These are phyloP conservation scores for Metarhizium brunneum DNA, from an alignment of 2,329 filamentous ascomycete species.

Conservation along the genomic window DNA sequence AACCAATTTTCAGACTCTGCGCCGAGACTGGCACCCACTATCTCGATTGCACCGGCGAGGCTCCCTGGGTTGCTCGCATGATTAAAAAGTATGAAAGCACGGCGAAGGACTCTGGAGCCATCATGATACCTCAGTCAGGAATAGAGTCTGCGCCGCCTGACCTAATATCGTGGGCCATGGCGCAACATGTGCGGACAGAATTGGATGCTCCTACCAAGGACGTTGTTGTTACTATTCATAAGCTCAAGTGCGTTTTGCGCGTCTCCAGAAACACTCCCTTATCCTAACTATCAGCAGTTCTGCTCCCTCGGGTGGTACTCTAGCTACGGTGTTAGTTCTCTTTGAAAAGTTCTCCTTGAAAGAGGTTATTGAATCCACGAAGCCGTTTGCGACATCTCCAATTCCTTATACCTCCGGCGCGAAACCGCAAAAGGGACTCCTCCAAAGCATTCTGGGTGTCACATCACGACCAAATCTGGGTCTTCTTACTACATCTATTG, in stretches of 20 bases:
- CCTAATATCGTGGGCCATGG: constrained; percentile 45
- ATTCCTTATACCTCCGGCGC: constrained; percentile 32
- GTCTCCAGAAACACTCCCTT: neutral
- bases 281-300: constrained; percentile 9
- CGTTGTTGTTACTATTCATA: constrained; percentile 41
- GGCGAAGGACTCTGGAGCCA: constrained; percentile 44
- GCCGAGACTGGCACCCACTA: constrained; percentile 56
- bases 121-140: constrained; percentile 52
- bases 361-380: constrained; percentile 34
- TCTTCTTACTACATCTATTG: constrained; percentile 43
- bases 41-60: constrained; percentile 53
- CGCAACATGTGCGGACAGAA: constrained; percentile 39
- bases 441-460: constrained; percentile 41
- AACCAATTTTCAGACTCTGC: constrained; percentile 51
- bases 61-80: constrained; percentile 49
- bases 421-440: constrained; percentile 19
- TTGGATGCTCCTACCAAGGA: constrained; percentile 41
- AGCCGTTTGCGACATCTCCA: constrained; percentile 50
- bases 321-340: constrained; percentile 55
- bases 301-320: constrained; percentile 54
- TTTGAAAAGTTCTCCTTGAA: constrained; percentile 42
- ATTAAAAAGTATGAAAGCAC: constrained; percentile 46
- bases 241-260: constrained; percentile 23
- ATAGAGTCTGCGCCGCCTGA: constrained; percentile 56
- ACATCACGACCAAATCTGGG: constrained; percentile 42